These are phyloP conservation scores for Populus hybrid DNA, from an alignment of 441 rosid species.

Conservation along the genomic window DNA sequence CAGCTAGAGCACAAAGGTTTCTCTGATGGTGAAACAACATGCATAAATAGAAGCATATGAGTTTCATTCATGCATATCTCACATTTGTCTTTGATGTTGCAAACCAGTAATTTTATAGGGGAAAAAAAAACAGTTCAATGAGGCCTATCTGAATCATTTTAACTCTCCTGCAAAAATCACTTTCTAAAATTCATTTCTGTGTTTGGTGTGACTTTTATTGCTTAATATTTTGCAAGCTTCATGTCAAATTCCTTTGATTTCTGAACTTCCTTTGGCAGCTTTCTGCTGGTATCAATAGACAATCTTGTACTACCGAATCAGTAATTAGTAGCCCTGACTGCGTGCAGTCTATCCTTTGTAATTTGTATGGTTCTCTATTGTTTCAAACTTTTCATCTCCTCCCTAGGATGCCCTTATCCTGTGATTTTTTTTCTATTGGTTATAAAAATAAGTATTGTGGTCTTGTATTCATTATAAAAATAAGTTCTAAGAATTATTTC, in stretches of 20 bases:
- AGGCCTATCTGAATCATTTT: neutral
- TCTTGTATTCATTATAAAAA: neutral
- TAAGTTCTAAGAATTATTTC: neutral
- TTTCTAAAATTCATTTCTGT: neutral
- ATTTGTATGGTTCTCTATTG: neutral
- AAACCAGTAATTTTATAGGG: neutral
- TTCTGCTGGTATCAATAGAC: neutral
- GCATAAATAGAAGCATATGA: conserved; percentile 3
- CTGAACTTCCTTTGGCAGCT: neutral
- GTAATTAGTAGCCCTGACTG: too few relatives aligned
- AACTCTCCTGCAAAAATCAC: neutral
- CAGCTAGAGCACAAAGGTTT: conserved; percentile 64
- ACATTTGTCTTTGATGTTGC: neutral
- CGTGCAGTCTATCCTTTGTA: neutral
- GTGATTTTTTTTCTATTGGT: conserved; percentile 7
- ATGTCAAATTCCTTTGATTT: neutral
- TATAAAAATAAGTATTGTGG: neutral
- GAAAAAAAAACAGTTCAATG: neutral
- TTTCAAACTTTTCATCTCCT: neutral
- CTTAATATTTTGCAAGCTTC: neutral
- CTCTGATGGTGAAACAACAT: conserved; percentile 7
- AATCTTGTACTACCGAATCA: neutral
- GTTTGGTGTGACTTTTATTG: neutral
- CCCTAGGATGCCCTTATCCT: conserved; percentile 5
- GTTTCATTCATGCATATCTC: conserved; percentile 9